A percentile compares a stretch with the other conserved stretches of the same genome.
phyloP scores from a whole-genome alignment of 805 yeast genomes.

The Monosporozyma servazzii region DNA sequence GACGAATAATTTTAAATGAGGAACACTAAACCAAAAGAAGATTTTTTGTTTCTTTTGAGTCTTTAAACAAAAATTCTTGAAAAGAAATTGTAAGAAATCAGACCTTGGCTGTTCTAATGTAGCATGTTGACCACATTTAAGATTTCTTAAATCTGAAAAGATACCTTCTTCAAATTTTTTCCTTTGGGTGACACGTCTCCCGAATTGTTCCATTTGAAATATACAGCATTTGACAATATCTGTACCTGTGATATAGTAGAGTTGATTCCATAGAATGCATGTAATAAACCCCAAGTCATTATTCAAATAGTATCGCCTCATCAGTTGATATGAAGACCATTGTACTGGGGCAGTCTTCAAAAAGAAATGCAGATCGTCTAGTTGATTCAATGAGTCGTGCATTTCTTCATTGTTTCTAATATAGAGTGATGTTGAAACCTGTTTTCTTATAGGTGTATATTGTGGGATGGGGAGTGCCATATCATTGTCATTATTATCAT shows the following conservation, averaged over 20 bases:
- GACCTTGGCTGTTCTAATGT: conserved; percentile 81
- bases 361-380: conserved; percentile 76
- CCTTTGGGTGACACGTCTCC: conserved; percentile 72
- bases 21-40: conserved; percentile 92
- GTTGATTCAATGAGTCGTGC: conserved; percentile 12
- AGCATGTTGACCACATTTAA: conserved; percentile 83
- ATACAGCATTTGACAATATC: conserved; percentile 90
- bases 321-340: conserved; percentile 84
- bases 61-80: conserved; percentile 76
- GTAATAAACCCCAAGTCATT: conserved; percentile 88
- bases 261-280: conserved; percentile 85
- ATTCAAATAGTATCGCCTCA: conserved; percentile 74
- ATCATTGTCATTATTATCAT: not conserved
- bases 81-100: conserved; percentile 71
- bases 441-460: not conserved
- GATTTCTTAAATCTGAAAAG: conserved; percentile 77
- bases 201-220: conserved; percentile 82
- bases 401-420: not conserved
- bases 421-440: not conserved
- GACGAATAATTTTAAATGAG: conserved; percentile 83
- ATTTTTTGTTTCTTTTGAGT: conserved; percentile 97
- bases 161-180: conserved; percentile 96
- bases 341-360: conserved; percentile 89
- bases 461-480: not conserved
- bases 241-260: conserved; percentile 88